A percentile compares a stretch with the other conserved stretches of the same genome.
These are phyloP conservation scores for Jamesozyma rosinii DNA, from an alignment of 805 yeast genomes.

Conservation along the genomic window DNA sequence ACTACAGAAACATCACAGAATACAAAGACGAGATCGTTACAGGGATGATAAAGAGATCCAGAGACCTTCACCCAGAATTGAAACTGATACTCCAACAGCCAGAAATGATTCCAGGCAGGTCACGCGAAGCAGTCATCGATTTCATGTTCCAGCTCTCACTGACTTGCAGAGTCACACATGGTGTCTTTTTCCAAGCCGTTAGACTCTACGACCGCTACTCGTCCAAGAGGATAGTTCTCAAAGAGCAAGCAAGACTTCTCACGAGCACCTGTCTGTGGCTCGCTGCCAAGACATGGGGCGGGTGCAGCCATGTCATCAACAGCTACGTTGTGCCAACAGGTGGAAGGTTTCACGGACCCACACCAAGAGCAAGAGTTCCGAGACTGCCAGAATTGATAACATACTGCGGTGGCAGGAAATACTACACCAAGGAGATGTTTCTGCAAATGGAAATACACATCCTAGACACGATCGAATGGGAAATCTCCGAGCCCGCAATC, in stretches of 20 bases:
- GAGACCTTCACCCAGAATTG: constrained; percentile 42
- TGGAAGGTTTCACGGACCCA: constrained; percentile 57
- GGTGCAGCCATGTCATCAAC: constrained; percentile 58
- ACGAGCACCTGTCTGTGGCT: constrained; percentile 90
- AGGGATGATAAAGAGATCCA: constrained; percentile 31
- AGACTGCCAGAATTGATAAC: constrained; percentile 60
- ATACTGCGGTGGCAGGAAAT: constrained; percentile 53
- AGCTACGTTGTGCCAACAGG: constrained; percentile 41
- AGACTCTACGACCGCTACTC: constrained; percentile 84
- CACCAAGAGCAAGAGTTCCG: constrained; percentile 67
- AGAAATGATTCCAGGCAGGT: constrained; percentile 59
- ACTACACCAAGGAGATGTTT: constrained; percentile 50
- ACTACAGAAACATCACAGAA: constrained; percentile 38
- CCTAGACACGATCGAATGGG: constrained; percentile 63
- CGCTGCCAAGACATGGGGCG: constrained; percentile 73
- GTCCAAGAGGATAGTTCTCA: constrained; percentile 72
- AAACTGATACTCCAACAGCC: constrained; percentile 79
- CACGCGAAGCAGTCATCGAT: constrained; percentile 64
- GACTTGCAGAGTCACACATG: constrained; percentile 55
- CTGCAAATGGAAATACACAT: constrained; percentile 73
- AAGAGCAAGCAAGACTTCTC: constrained; percentile 81
- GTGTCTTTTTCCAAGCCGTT: constrained; percentile 57
- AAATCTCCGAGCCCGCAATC: constrained; percentile 51
- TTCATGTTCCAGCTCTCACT: constrained; percentile 65
- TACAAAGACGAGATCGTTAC: constrained; percentile 43